phyloP scores from a whole-genome alignment of 108 stramenopile genomes.

The Discostella pseudostelligera region DNA sequence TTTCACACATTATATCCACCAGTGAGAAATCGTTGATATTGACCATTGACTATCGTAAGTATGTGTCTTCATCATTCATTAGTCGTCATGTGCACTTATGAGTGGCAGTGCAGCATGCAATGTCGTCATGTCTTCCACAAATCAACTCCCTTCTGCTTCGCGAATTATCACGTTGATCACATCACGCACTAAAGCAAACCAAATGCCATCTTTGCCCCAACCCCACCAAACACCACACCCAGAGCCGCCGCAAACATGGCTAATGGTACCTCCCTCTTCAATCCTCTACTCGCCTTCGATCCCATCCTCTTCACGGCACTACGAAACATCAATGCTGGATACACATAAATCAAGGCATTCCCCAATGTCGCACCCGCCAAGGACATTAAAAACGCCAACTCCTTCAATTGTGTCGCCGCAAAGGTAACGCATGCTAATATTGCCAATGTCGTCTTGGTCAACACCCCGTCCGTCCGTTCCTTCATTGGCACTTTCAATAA shows the following conservation, averaged over 20 bases:
- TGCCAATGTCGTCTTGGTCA: conserved; percentile 51
- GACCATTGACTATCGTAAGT: too few relatives aligned
- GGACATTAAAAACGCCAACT: conserved; percentile 74
- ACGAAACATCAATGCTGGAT: conserved; percentile 87
- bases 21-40: too few relatives aligned
- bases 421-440: conserved; percentile 58
- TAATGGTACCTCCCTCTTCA: conserved; percentile 51
- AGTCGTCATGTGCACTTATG: too few relatives aligned
- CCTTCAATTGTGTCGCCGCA: conserved; percentile 61
- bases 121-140: too few relatives aligned
- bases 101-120: too few relatives aligned
- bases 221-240: conserved; percentile 51
- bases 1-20: too few relatives aligned
- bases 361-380: conserved; percentile 91
- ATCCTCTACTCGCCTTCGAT: conserved; percentile 46
- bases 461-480: conserved; percentile 33
- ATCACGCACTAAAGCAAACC: conserved; percentile 42
- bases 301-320: conserved; percentile 59
- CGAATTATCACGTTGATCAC: too few relatives aligned
- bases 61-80: too few relatives aligned
- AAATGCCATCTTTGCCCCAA: conserved; percentile 59
- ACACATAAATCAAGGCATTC: conserved; percentile 86
- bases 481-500: conserved; percentile 52
- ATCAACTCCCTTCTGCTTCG: too few relatives aligned
- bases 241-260: conserved; percentile 51